Percentiles rank a stretch among this genome's conserved stretches.
Evolutionary conservation across 805 yeast species (phyloP).

Genomic region (Wickerhamiella sorbophila): DNA sequence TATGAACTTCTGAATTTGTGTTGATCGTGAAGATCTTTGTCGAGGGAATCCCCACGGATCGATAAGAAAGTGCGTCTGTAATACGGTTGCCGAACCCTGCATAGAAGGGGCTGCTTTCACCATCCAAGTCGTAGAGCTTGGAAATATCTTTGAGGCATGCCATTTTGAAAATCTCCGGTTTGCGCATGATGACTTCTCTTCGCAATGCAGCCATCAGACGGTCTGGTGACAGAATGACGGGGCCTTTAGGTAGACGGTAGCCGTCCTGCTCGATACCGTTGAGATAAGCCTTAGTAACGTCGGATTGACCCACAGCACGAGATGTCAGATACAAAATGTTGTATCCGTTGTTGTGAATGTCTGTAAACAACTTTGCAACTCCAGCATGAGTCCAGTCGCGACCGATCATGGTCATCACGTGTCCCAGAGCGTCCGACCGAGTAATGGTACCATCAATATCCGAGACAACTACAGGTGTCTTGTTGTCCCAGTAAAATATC

Average conservation of each 20-base stretch:
- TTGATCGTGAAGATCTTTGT: constrained; percentile 91
- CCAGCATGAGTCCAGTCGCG: constrained; percentile 98
- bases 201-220: constrained; percentile 88
- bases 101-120: constrained; percentile 61
- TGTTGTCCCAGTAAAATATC: constrained; percentile 68
- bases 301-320: constrained; percentile 90
- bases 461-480: constrained; percentile 83
- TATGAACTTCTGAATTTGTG: constrained; percentile 92
- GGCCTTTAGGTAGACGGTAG: constrained; percentile 65
- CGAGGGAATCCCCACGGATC: constrained; percentile 87
- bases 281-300: constrained; percentile 73
- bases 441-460: constrained; percentile 98
- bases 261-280: constrained; percentile 68
- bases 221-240: constrained; percentile 90
- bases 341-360: constrained; percentile 76
- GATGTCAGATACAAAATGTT: constrained; percentile 90
- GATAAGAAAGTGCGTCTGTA: constrained; percentile 88
- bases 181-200: constrained; percentile 82
- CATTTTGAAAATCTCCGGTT: constrained; percentile 98
- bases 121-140: constrained; percentile 42
- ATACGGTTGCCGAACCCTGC: constrained; percentile 97
- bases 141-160: constrained; percentile 84
- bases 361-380: constrained; percentile 83
- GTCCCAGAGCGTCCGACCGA: constrained; percentile 94
- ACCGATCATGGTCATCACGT: constrained; percentile 83